A percentile compares a stretch with the other conserved stretches of the same genome.
Conservation (phyloP, 2,329 filamentous ascomycete species). For the Penicillium polonicum region DNA sequence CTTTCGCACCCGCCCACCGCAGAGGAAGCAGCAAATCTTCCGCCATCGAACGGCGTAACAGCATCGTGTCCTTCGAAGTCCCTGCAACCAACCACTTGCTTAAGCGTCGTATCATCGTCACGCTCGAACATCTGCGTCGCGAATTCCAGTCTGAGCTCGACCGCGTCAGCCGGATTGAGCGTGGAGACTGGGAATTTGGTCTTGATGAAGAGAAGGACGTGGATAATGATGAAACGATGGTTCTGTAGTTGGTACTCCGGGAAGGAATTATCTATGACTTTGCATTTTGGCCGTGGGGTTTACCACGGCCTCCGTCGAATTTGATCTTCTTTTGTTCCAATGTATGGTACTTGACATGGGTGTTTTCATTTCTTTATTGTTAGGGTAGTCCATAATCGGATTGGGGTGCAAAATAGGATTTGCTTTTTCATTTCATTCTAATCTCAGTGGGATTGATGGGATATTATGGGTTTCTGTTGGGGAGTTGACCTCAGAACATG, state of each 20-base stretch:
- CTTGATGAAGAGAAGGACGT: conserved; percentile 30
- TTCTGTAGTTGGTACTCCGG: conserved; percentile 26
- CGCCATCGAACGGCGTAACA: conserved; percentile 12
- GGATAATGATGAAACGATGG: conserved; percentile 40
- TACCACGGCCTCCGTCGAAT: not conserved
- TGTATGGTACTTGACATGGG: conserved; percentile 16
- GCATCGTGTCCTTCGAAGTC: conserved; percentile 6
- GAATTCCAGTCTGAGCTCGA: conserved; percentile 91
- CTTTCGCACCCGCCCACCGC: conserved; percentile 21
- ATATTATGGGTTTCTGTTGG: not conserved
- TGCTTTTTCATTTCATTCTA: not conserved
- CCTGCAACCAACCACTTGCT: conserved; percentile 18
- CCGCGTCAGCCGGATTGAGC: conserved; percentile 80
- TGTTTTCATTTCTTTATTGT: conserved; percentile 12
- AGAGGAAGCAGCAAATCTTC: conserved; percentile 24
- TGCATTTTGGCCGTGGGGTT: conserved; percentile 3
- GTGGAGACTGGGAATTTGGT: conserved; percentile 80
- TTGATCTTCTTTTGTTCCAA: conserved; percentile 7
- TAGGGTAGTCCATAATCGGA: conserved; percentile 15
- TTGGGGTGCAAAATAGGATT: conserved; percentile 19
- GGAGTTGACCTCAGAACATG: not conserved
- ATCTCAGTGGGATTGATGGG: not conserved
- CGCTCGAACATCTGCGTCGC: conserved; percentile 78
- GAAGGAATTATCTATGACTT: not conserved
- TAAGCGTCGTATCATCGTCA: conserved; percentile 73